A percentile compares a stretch with the other conserved stretches of the same genome.
Evolutionary conservation across 164 flowering plant genomes (phyloP).

Genomic region (Piper betle): DNA sequence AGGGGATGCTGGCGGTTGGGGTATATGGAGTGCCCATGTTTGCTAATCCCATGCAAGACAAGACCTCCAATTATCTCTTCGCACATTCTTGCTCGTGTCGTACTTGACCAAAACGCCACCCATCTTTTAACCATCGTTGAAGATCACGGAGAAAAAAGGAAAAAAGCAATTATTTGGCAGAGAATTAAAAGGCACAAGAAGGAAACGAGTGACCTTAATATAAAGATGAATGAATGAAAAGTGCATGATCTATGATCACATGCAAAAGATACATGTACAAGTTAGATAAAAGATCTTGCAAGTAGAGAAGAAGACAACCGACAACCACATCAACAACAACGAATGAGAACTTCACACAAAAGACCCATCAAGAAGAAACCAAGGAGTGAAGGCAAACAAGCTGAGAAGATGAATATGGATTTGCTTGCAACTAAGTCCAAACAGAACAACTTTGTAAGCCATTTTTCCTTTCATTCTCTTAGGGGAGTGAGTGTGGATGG

Average conservation of each 20-base stretch:
- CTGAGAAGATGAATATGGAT: background rate
- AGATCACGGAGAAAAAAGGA: background rate
- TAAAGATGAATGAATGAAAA: no score
- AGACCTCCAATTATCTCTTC: slow-evolving; percentile 84
- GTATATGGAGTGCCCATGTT: slow-evolving; percentile 51
- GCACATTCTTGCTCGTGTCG: slow-evolving; percentile 33
- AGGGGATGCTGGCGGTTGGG: slow-evolving; percentile 45
- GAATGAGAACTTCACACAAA: no score
- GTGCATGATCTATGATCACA: no score
- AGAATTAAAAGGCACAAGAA: background rate
- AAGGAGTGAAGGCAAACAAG: background rate
- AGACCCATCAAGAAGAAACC: background rate
- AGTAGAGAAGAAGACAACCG: background rate
- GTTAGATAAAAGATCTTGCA: no score
- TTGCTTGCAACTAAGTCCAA: no score
- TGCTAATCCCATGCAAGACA: slow-evolving; percentile 63
- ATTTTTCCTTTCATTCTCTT: no score
- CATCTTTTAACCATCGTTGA: no score
- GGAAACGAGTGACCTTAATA: no score
- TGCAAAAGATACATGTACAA: no score
- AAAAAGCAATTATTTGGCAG: slow-evolving; percentile 5
- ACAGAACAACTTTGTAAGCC: no score
- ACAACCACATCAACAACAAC: background rate
- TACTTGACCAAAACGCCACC: background rate
- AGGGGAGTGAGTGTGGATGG: background rate